Base-by-base conservation (phyloP, 2,329 filamentous ascomycete genomes). In the Colletotrichum sp. region DNA sequence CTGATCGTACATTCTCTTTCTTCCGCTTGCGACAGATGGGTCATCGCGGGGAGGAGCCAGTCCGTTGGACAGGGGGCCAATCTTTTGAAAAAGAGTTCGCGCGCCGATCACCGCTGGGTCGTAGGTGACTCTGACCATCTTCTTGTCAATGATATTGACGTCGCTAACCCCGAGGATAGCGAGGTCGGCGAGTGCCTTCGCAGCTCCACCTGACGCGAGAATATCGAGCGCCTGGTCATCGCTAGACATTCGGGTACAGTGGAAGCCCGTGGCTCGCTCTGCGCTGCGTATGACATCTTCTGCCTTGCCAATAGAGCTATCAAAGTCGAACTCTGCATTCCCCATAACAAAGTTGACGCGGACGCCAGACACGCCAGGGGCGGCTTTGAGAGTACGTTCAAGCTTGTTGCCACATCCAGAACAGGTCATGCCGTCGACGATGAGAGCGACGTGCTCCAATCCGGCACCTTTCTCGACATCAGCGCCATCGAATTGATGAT, bases 331-430 rank as follows among this genome's bases (percentile, higher is more conserved):
- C 24, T 86, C 84, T 55, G 81, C 85, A 8, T 80, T 82, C 6
- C 84, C 84, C 79, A 83, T 83, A 77, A 86, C 83, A 49, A 86
- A 86, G 72, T 85, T 85, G 75, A 86, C 83, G 1, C 79, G 81
- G 3, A 82, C 81, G 5, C 80, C 78, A 4, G 82, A 82, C 1
- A 85, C 82, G 4, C 83, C 84, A 4, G 77, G n/a, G 5, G 79
- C 78, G 4, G 73, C 77, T 1, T 74, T 74, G 34, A 86, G 81
- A 3, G 80, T 79, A 2, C 81, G 81, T 63, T 80, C 77, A 44
- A 86, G 70, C 68, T 85, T 86, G 72, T 83, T 82, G 6, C 78
- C 83, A 39, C 84, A 86, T 13, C 82, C 82, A 2, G 84, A 83
- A 52, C 84, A 86, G 5, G 82, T 83, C 83, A 86, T 86, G 28